Evolutionary conservation across 1,284 basidiomycete species (phyloP).

Genomic region (Puccinia hordei): DNA sequence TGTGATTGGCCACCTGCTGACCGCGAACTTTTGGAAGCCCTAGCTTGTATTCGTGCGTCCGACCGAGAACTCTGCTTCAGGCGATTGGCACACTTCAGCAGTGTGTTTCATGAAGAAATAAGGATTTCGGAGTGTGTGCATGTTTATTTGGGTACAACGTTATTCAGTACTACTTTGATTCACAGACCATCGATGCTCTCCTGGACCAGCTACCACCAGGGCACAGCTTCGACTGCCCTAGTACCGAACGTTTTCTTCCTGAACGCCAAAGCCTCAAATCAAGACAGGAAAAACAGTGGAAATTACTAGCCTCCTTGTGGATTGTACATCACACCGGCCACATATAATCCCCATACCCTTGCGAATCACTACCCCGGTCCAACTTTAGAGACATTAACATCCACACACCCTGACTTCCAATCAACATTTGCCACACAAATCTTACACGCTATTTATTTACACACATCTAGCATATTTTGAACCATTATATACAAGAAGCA

Average conservation of each 20-base stretch:
- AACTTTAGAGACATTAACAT: neutral
- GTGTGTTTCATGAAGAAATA: no score
- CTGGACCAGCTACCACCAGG: neutral
- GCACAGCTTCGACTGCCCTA: neutral
- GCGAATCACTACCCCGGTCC: neutral
- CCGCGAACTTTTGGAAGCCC: no score
- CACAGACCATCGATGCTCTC: neutral
- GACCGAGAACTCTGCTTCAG: no score
- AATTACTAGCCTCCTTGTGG: neutral
- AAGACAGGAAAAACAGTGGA: neutral
- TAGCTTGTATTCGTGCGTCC: no score
- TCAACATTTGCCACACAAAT: neutral
- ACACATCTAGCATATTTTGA: neutral
- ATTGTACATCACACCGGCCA: neutral
- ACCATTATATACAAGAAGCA: neutral
- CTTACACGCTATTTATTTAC: neutral
- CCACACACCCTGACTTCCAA: neutral
- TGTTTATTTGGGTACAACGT: neutral
- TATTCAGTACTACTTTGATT: neutral
- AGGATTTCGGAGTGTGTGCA: no score
- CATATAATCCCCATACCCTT: neutral
- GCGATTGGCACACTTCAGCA: no score
- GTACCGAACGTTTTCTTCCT: neutral
- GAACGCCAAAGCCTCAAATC: neutral
- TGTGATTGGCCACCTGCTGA: neutral